Base-by-base conservation (phyloP, 108 stramenopile genomes). In the Cyclotella atomus region DNA sequence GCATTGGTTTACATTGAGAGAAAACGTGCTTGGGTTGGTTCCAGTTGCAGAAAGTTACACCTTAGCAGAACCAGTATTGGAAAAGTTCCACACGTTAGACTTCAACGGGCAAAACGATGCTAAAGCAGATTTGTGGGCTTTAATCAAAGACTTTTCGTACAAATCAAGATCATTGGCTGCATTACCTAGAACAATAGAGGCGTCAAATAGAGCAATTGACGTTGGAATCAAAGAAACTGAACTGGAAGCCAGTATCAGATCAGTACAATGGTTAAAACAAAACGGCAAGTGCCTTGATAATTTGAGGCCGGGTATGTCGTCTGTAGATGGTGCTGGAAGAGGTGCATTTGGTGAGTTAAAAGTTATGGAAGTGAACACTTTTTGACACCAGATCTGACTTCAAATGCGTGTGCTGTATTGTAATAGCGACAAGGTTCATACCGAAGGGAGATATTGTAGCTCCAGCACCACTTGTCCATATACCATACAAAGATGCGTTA, bases 201-300 rank as follows among this genome's bases (percentile, higher is more conserved):
- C 52, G 27, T 46, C 52, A 2, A 46, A 68, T 54, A 4, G 52
- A 53, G 66, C 66, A 25, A 52, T 53, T 20, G 52, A 68, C 30
- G 52, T 68, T 35, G 66, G 66, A 54, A 68, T 68, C 24, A 52
- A 68, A 36, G 66, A 68, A 21, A 68, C 66, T 19, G 66, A 68
- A 54, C 36, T 68, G 33, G 52, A 68, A 35, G 29, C 33, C 2
- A 68, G 66, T 15, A 34, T 53, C 2, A 28, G 84, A 49, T 59
- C 75, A 38, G 65, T 75, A 29, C 71, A 82, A 36, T 84, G 81
- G 81, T 76, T 85, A n/a, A 61, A 56, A 25, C 35, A 75, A 38
- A 63, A 85, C 71, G 85, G 85, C 14, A 74, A 81, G n/a, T 85
- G 85, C 47, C 32, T 85, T 49, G 85, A 85, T 33, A 75, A 73